A percentile compares a stretch with the other conserved stretches of the same genome.
phyloP scores from a whole-genome alignment of 2,329 filamentous ascomycete genomes.

The Stemphylium vesicarium region DNA sequence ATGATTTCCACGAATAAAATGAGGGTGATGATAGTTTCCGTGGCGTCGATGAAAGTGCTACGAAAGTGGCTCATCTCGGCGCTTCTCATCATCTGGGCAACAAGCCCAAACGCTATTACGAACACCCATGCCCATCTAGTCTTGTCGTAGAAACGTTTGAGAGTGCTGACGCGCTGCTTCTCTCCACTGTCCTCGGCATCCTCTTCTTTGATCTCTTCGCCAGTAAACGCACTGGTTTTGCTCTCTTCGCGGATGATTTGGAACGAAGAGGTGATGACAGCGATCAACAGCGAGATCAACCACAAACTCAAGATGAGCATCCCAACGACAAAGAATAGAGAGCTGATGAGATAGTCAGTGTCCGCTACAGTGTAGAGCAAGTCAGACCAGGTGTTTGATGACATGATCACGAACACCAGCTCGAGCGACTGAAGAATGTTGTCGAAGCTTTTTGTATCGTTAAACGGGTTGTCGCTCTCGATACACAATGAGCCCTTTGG shows the following conservation, averaged over 20 bases:
- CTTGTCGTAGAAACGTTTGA: slow-evolving; percentile 78
- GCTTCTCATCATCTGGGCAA: slow-evolving; percentile 79
- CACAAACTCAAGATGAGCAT: slow-evolving; percentile 95
- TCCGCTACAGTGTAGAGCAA: slow-evolving; percentile 92
- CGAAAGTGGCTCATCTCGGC: slow-evolving; percentile 72
- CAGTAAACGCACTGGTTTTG: slow-evolving; percentile 89
- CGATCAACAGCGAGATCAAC: slow-evolving; percentile 93
- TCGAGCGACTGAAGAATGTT: slow-evolving; percentile 92
- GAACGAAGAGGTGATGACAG: slow-evolving; percentile 97
- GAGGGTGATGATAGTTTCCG: slow-evolving; percentile 78
- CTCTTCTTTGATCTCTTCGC: slow-evolving; percentile 63
- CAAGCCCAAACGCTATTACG: slow-evolving; percentile 79
- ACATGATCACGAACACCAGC: slow-evolving; percentile 97
- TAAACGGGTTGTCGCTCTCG: slow-evolving; percentile 78
- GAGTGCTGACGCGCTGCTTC: slow-evolving; percentile 53
- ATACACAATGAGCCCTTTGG: slow-evolving; percentile 83
- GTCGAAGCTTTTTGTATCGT: slow-evolving; percentile 90
- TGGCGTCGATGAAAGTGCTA: slow-evolving; percentile 68
- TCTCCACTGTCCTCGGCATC: slow-evolving; percentile 34
- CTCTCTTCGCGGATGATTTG: slow-evolving; percentile 98
- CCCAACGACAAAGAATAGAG: slow-evolving; percentile 73
- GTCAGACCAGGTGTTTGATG: slow-evolving; percentile 94
- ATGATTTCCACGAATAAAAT: slow-evolving; percentile 82
- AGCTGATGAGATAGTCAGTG: slow-evolving; percentile 86
- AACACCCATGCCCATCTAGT: slow-evolving; percentile 79